Evolutionary conservation across 2,329 filamentous ascomycete genomes (phyloP), one percentile per base, ranked within the genome.

Genomic region (Xylaria arbuscula): DNA sequence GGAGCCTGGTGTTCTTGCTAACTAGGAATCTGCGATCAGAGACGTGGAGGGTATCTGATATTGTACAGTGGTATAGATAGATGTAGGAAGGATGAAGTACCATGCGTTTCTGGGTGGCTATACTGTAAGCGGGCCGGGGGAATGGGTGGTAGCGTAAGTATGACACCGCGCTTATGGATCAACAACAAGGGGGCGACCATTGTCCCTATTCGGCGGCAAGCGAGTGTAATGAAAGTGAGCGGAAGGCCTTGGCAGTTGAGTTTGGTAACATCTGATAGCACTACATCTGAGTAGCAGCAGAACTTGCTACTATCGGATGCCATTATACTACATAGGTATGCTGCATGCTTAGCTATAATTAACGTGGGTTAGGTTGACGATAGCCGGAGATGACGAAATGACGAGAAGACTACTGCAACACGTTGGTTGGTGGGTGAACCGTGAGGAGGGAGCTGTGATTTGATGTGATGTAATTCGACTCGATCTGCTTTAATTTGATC

Each of bases 11-110:
- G 17, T 54, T 28, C 28, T 54, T 54, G 28, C 24, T 36, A 34
- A 19, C 24, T 8, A 36, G 50, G 17, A 22, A 38, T 55, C n/a
- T 40, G 34, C 11, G 53, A 22, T 36, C 1, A 3, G 7, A 34
- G n/a, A 36, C 15, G 34, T 40, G 32, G 17, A 19, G 5, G 34
- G 55, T 45, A 62, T 53, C 22, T 45, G 48, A 62, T 28, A 51
- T 24, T n/a, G 34, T 51, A 32, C 28, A 28, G 28, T 28, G 28
- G 28, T 10, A 13, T 10, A 40, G 34, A 36, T 36, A 36, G 28
- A 54, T 62, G n/a, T 58, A 32, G 48, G 55, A 48, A 61, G 24
- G 57, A 59, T 48, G 61, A 70, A 70, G 68, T 70, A 64, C 68
- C 68, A 64, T 70, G 68, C 68, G 62, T 67, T 32, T 28, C 42